Conservation (phyloP, 495 filamentous ascomycete genomes). For the Hyaloscypha bicolor region DNA sequence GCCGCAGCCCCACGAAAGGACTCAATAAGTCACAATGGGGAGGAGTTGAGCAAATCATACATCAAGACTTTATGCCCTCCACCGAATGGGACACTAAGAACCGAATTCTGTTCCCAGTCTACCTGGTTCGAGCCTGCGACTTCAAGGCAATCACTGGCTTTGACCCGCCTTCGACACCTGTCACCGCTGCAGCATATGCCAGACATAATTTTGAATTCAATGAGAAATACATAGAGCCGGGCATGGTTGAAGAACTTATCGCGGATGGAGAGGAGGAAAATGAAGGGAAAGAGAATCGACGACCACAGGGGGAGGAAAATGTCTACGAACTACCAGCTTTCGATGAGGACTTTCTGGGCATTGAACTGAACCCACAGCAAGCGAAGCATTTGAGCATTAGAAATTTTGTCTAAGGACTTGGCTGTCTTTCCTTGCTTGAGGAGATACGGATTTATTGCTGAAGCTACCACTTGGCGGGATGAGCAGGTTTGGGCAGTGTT, state of each 20-base stretch:
- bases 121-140: neutral
- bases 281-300: neutral
- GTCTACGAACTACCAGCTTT: neutral
- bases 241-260: neutral
- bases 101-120: slow-evolving; percentile 23
- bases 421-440: neutral
- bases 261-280: neutral
- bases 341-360: neutral
- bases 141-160: neutral
- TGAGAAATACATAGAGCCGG: neutral
- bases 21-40: slow-evolving; percentile 37
- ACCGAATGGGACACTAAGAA: slow-evolving; percentile 36
- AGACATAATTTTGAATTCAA: neutral
- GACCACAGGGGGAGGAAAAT: neutral
- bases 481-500: neutral
- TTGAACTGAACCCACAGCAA: neutral
- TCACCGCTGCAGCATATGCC: neutral
- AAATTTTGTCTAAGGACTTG: neutral
- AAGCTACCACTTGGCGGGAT: neutral
- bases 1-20: neutral
- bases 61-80: slow-evolving; percentile 24
- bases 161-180: slow-evolving; percentile 1
- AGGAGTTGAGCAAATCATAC: slow-evolving; percentile 37
- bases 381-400: neutral
- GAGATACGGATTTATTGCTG: neutral